Conservation (phyloP, 1,139 yeast genomes). For the Lodderomyces jiufengensis region DNA sequence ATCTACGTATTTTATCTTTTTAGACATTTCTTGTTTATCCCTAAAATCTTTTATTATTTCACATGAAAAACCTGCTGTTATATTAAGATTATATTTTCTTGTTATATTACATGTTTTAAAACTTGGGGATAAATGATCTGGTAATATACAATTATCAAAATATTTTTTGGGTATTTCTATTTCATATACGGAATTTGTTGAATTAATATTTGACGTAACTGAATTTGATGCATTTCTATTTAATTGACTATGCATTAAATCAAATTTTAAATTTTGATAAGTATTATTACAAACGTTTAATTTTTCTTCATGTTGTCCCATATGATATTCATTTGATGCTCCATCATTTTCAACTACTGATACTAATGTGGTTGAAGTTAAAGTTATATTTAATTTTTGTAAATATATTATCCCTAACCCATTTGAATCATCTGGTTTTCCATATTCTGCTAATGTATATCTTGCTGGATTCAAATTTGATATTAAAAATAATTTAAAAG, state of each 20-base stretch:
- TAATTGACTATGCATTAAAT: slow-evolving; percentile 33
- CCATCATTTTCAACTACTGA: slow-evolving; percentile 38
- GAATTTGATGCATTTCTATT: slow-evolving; percentile 23
- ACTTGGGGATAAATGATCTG: slow-evolving; percentile 50
- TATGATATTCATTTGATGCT: slow-evolving; percentile 23
- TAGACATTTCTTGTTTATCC: slow-evolving; percentile 17
- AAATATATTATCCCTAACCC: slow-evolving; percentile 48
- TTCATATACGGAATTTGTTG: slow-evolving; percentile 27
- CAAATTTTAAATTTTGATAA: slow-evolving; percentile 37
- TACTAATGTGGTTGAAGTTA: slow-evolving; percentile 28
- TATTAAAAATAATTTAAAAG: slow-evolving; percentile 37
- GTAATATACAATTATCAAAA: slow-evolving; percentile 42
- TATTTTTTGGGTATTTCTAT: slow-evolving; percentile 43
- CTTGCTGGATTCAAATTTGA: slow-evolving; percentile 32
- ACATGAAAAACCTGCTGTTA: slow-evolving; percentile 45
- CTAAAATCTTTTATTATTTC: slow-evolving; percentile 23
- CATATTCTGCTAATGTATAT: slow-evolving; percentile 36
- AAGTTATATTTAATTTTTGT: slow-evolving; percentile 34
- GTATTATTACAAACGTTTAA: slow-evolving; percentile 30
- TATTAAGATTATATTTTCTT: slow-evolving; percentile 42
- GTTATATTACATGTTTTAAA: slow-evolving; percentile 57
- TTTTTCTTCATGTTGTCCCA: slow-evolving; percentile 25
- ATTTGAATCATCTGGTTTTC: slow-evolving; percentile 38
- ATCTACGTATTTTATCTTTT: slow-evolving; percentile 28
- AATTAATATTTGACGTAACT: slow-evolving; percentile 9